A percentile compares a stretch with the other conserved stretches of the same genome.
Evolutionary conservation across 805 yeast species (phyloP).

Genomic region (Lipomyces sp.): DNA sequence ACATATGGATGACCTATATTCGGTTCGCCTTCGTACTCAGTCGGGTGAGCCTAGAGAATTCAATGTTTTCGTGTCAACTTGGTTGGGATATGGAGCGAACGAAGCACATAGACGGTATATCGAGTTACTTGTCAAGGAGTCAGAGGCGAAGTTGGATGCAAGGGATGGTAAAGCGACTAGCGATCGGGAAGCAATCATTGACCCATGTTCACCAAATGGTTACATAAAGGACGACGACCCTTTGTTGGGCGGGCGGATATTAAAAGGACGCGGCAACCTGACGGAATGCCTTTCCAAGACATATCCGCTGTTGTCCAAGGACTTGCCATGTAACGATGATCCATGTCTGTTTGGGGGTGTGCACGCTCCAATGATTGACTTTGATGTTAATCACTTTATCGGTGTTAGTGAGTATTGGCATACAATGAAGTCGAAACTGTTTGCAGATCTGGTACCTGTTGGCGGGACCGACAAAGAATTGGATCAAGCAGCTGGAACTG

Average conservation of each 20-base stretch:
- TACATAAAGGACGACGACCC: slow-evolving; percentile 45
- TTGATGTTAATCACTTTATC: slow-evolving; percentile 76
- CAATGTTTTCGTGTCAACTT: slow-evolving; percentile 90
- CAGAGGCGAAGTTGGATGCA: slow-evolving; percentile 10
- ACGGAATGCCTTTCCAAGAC: slow-evolving; percentile 71
- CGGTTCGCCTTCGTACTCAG: slow-evolving; percentile 65
- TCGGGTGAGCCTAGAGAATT: slow-evolving; percentile 76
- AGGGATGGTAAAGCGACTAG: neutral
- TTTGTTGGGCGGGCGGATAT: slow-evolving; percentile 39
- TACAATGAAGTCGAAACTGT: slow-evolving; percentile 49
- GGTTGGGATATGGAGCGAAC: slow-evolving; percentile 98
- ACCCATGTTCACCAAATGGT: slow-evolving; percentile 55
- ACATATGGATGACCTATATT: slow-evolving; percentile 75
- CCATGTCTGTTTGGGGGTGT: slow-evolving; percentile 96
- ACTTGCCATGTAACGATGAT: slow-evolving; percentile 79
- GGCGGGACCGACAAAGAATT: slow-evolving; percentile 6
- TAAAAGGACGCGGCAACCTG: slow-evolving; percentile 80
- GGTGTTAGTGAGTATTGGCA: slow-evolving; percentile 98
- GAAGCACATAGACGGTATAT: slow-evolving; percentile 82
- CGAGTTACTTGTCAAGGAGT: slow-evolving; percentile 28
- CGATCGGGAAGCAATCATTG: slow-evolving; percentile 21
- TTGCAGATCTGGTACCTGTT: slow-evolving; percentile 24
- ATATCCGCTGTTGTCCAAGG: slow-evolving; percentile 77
- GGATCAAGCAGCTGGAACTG: slow-evolving; percentile 53
- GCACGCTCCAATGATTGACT: slow-evolving; percentile 88